Evolutionary conservation across 495 filamentous ascomycete species (phyloP), one percentile per base, ranked within the genome.

Genomic region (Aeminium ludgeri): DNA sequence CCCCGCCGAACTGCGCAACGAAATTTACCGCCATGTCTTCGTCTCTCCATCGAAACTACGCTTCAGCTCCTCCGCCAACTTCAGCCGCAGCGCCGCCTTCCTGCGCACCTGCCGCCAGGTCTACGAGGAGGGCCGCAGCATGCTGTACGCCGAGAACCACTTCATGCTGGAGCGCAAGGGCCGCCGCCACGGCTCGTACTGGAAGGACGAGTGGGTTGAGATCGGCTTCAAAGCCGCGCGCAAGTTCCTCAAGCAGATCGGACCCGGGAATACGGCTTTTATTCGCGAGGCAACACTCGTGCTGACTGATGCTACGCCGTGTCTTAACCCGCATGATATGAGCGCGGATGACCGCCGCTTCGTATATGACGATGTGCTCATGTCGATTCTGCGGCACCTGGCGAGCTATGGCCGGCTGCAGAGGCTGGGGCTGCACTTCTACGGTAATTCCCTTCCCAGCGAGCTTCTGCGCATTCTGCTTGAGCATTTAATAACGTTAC

Each of bases 141-240:
- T 62, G 13, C 40, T 65, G 7, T 65, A 65, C 41, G 47, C 53
- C 12, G 49, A 56, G 40, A 62, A 62, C 38, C 48, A 41, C 16
- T 63, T 65, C 43, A 1, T 46, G 13, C 57, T 64, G 30, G 45
- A 37, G 16, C 46, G 54, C 19, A 45, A 51, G 19, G 30, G 18
- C 6, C 5, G 13, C 0, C 42, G 37, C 1, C 34, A 48, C 10
- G 41, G 38, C 1, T 42, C 47, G 3, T 58, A 52, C 33, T 58
- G 47, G 41, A 36, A 47, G 12, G 36, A 40, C 1, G 25, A 43
- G 10, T 42, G 34, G 25, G 44, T 44, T 12, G 56, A 60, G 31
- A 47, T 60, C 16, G 58, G 55, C 23, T 60, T 51, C 48, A 48
- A 48, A 12, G 52, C 53, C 27, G 36, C 56, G 6, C 53, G 50